Evolutionary conservation across 2,329 filamentous ascomycete species (phyloP).

Genomic region (Fusarium scirpi): DNA sequence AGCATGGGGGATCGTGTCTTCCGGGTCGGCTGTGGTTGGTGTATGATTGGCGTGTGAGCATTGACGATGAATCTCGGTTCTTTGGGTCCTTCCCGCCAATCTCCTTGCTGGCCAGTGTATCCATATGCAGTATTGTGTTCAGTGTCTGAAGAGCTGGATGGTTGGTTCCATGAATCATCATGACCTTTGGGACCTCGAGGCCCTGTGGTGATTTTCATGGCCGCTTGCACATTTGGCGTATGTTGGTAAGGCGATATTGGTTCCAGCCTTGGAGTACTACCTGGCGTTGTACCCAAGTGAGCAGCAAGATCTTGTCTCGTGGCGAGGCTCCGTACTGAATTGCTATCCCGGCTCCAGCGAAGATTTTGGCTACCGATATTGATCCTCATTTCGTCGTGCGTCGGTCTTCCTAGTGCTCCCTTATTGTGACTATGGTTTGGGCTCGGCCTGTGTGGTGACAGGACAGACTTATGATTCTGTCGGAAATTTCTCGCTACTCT

Average conservation of each 20-base stretch:
- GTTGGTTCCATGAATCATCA: neutral
- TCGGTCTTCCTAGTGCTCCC: neutral
- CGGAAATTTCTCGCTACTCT: conserved; percentile 1
- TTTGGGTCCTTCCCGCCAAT: neutral
- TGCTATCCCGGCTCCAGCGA: conserved; percentile 47
- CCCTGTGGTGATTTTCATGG: neutral
- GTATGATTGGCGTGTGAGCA: conserved; percentile 33
- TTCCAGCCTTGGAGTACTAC: neutral
- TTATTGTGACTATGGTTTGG: neutral
- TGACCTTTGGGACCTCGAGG: too few species aligned
- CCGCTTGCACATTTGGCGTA: neutral
- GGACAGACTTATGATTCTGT: neutral
- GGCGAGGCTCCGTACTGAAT: conserved; percentile 43
- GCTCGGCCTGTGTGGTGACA: neutral
- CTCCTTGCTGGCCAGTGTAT: neutral
- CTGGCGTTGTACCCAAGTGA: conserved; percentile 2
- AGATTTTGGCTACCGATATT: conserved; percentile 47
- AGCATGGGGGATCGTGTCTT: conserved; percentile 17
- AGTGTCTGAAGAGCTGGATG: neutral
- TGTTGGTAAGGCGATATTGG: neutral
- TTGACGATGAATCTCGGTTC: conserved; percentile 30
- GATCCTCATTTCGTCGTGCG: conserved; percentile 40
- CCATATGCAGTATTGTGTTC: neutral
- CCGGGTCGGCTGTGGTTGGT: conserved; percentile 47
- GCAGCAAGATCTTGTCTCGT: conserved; percentile 5